A percentile compares a stretch with the other conserved stretches of the same genome.
Conservation (phyloP, 2,329 filamentous ascomycete species). For the Pestalotiopsis sp. region DNA sequence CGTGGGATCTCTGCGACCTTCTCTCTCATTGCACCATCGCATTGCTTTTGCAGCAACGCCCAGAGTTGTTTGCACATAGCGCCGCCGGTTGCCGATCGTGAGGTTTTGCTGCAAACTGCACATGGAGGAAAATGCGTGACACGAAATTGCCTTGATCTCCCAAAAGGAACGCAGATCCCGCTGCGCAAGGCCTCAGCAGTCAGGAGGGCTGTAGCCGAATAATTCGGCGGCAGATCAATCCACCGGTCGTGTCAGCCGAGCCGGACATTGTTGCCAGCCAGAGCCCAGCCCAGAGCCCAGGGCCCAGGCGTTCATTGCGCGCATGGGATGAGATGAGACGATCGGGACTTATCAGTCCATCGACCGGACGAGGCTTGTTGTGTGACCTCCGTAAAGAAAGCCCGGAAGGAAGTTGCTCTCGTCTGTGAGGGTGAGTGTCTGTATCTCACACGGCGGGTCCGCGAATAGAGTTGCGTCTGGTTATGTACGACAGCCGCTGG, state of each 20-base stretch:
- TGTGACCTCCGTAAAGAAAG: background rate
- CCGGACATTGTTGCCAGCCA: background rate
- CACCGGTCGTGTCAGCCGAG: conserved; percentile 2
- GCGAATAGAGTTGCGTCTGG: conserved; percentile 5
- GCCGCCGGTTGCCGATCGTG: background rate
- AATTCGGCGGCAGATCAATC: background rate
- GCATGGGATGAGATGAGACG: conserved; percentile 1
- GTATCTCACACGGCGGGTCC: background rate
- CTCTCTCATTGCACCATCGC: background rate
- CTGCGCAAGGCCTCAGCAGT: background rate
- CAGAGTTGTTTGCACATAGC: background rate
- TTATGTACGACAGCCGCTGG: background rate
- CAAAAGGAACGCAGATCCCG: background rate
- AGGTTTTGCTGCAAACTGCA: background rate
- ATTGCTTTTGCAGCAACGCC: background rate
- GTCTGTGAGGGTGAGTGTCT: background rate
- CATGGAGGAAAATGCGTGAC: background rate
- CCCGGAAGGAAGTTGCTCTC: background rate
- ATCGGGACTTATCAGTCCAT: conserved; percentile 4
- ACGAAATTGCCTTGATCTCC: background rate
- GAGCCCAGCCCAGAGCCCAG: background rate
- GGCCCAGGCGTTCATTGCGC: background rate
- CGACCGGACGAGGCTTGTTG: background rate
- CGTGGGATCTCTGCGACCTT: background rate
- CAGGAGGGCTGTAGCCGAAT: background rate